These are phyloP conservation scores for Gloeostereum incarnatum DNA, from an alignment of 768 basidiomycete species.

Conservation along the genomic window DNA sequence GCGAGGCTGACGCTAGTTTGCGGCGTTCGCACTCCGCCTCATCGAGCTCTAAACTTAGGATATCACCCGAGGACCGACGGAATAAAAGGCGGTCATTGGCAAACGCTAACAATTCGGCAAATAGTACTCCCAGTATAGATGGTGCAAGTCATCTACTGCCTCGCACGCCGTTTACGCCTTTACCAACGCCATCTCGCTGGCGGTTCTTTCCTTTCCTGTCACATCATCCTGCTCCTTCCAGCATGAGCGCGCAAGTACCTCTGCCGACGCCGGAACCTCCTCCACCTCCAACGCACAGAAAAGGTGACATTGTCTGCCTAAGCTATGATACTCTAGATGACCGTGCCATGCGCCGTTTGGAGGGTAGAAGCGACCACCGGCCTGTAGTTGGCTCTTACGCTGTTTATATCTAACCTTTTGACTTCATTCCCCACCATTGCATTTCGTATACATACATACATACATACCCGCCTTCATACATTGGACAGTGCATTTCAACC, in stretches of 20 bases:
- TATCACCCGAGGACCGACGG: too few relatives aligned
- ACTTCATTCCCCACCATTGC: too few relatives aligned
- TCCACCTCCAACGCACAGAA: slow-evolving; percentile 28
- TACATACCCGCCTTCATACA: too few relatives aligned
- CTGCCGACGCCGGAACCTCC: slow-evolving; percentile 8
- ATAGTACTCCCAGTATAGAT: too few relatives aligned
- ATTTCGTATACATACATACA: too few relatives aligned
- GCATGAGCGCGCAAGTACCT: slow-evolving; percentile 12
- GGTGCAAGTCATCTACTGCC: too few relatives aligned
- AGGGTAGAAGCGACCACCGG: slow-evolving; percentile 76
- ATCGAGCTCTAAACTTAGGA: background rate
- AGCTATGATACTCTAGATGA: slow-evolving; percentile 71
- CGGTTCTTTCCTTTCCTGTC: slow-evolving; percentile 34
- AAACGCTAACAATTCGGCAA: too few relatives aligned
- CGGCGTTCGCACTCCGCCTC: slow-evolving; percentile 3
- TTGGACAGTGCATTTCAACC: too few relatives aligned
- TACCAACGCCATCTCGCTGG: slow-evolving; percentile 23
- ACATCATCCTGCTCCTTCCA: slow-evolving; percentile 17
- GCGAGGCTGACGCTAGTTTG: slow-evolving; percentile 1
- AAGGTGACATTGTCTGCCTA: slow-evolving; percentile 68
- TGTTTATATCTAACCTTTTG: slow-evolving; percentile 49
- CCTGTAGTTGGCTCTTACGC: slow-evolving; percentile 79
- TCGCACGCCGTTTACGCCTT: too few relatives aligned
- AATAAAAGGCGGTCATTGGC: too few relatives aligned
- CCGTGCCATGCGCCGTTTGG: slow-evolving; percentile 60